These are phyloP conservation scores for Saposhnikovia divaricata DNA, from an alignment of 129 eudicot species.

Conservation along the genomic window DNA sequence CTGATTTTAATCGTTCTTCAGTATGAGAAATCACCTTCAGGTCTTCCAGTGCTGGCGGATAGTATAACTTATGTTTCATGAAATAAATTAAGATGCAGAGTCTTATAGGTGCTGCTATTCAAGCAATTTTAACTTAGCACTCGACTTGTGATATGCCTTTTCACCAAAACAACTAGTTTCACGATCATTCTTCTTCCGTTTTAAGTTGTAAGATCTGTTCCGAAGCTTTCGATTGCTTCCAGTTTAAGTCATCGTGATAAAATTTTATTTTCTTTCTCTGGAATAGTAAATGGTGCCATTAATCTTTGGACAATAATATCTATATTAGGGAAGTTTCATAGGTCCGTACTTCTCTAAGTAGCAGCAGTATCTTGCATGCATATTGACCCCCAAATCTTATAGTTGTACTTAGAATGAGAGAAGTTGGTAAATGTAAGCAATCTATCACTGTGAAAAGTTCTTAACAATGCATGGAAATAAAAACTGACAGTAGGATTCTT, in stretches of 20 bases:
- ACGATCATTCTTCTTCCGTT: not conserved
- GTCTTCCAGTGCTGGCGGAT: not conserved
- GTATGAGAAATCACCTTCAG: not conserved
- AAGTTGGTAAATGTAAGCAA: not conserved
- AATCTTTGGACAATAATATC: not conserved
- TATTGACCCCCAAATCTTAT: not conserved
- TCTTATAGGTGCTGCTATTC: not conserved
- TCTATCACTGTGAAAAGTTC: not conserved
- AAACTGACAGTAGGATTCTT: not conserved
- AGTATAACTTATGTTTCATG: not conserved
- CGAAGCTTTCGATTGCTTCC: not conserved
- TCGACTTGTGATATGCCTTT: not conserved
- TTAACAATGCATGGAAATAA: not conserved
- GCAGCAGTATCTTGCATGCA: not conserved
- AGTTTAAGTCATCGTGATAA: not conserved
- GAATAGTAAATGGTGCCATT: not conserved
- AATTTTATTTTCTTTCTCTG: not conserved
- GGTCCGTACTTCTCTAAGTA: not conserved
- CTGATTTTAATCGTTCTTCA: not conserved
- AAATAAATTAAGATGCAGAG: not conserved
- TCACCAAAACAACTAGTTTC: not conserved
- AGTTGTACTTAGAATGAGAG: not conserved
- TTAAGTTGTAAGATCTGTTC: not conserved
- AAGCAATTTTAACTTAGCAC: not conserved
- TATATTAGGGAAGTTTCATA: not conserved